Base-by-base conservation (phyloP, 805 yeast species). In the Kuraishia ogatae region DNA sequence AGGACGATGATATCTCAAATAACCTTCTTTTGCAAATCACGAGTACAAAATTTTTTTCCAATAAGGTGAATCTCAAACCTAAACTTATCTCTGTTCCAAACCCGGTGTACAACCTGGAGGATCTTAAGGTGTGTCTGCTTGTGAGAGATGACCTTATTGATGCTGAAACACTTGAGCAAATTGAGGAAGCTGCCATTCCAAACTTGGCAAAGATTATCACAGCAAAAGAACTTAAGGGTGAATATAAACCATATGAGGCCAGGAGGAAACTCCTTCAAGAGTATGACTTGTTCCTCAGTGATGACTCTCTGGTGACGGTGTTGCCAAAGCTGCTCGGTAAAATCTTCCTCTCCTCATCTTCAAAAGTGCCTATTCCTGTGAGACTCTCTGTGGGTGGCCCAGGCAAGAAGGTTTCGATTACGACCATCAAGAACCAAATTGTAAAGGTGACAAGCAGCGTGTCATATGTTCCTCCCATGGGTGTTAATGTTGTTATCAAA, bases 291-390 rank as follows among this genome's bases (percentile, higher is more conserved):
- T 89, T 94, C 69, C 66, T 94, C 49, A 85, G 89, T 54, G 99
- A 94, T 71, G 97, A 91, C 59, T 84, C 85, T 43, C 75, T 93
- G 50, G 76, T 90, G 54, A 82, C 91, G 28, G 75, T 88, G 57
- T 77, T 94, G 71, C 99, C 99, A 51, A 82, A 84, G 62, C 71
- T 88, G 43, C 74, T 94, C 60, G 97, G 97, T 55, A 88, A 89
- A 71, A 75, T 81, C 2, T 94, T 91, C 66, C 87, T 83, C 66
- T 76, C 76, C 52, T 70, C 79, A 46, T 64, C 69, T 46, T 71
- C 77, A 21, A 89, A 88, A 66, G 71, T 82, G 48, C 96, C 96
- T 54, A 68, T 87, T 47, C 84, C 92, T 21, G 73, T 89, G 54
- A 76, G 77, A 60, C 71, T 85, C 23, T 24, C 65, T 50, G 60